These are phyloP conservation scores for Trichoderma guizhouense DNA, from an alignment of 2,329 filamentous ascomycete species.

Conservation along the genomic window DNA sequence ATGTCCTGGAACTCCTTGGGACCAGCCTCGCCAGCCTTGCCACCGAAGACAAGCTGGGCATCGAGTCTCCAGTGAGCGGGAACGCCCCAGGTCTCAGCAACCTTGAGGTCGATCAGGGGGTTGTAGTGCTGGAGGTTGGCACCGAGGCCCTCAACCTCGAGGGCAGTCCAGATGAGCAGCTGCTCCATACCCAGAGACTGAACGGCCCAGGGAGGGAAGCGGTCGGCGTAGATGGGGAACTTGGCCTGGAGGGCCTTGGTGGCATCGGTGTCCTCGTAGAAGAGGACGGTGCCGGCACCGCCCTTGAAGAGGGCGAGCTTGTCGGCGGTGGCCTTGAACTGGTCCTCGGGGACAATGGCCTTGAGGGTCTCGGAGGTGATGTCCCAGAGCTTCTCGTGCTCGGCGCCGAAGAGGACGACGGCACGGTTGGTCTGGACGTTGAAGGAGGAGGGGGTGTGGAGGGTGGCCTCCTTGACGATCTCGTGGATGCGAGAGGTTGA, in stretches of 20 bases:
- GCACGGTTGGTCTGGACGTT: constrained; percentile 82
- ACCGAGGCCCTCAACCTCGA: constrained; percentile 80
- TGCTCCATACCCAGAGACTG: constrained; percentile 79
- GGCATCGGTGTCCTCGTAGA: constrained; percentile 74
- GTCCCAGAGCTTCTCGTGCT: constrained; percentile 89
- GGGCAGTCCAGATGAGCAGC: constrained; percentile 73
- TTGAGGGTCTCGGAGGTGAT: constrained; percentile 52
- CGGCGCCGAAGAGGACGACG: constrained; percentile 72
- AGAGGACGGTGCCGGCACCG: constrained; percentile 79
- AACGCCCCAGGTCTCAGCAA: constrained; percentile 65
- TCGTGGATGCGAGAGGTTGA: constrained; percentile 56
- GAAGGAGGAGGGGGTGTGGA: constrained; percentile 75
- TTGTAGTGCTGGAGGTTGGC: constrained; percentile 94
- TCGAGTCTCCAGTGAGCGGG: constrained; percentile 72
- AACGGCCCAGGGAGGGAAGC: constrained; percentile 72
- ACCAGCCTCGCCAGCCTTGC: constrained; percentile 51
- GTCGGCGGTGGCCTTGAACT: constrained; percentile 52
- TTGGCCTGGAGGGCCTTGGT: constrained; percentile 65
- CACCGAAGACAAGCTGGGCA: constrained; percentile 83
- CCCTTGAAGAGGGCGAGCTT: constrained; percentile 58
- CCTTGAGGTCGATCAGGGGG: constrained; percentile 74
- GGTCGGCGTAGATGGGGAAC: constrained; percentile 71
- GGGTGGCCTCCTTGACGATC: constrained; percentile 61
- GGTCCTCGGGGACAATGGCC: constrained; percentile 60
- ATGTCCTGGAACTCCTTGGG: constrained; percentile 64